Evolutionary conservation across 257 asterid genomes (phyloP).

Genomic region (Cruciata laevipes): DNA sequence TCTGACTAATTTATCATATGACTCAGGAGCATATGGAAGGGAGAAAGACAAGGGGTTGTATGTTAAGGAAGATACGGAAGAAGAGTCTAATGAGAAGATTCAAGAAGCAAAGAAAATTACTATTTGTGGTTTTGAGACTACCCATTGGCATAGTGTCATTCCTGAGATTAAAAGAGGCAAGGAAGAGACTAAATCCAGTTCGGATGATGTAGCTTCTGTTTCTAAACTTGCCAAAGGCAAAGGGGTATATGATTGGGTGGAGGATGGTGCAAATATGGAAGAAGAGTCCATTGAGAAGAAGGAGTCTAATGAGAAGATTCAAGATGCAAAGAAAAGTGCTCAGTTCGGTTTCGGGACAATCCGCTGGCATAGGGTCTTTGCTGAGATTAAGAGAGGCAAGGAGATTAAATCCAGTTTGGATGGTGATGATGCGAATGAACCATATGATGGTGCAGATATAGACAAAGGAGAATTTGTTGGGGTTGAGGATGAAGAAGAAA

Average conservation of each 20-base stretch:
- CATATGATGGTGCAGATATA: constrained; percentile 38
- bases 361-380: not conserved
- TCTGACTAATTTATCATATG: not conserved
- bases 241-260: constrained; percentile 2
- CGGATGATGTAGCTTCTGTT: constrained; percentile 37
- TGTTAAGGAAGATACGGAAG: constrained; percentile 26
- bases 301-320: constrained; percentile 25
- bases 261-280: constrained; percentile 31
- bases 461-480: constrained; percentile 6
- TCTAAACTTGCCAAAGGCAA: not conserved
- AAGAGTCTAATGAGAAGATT: constrained; percentile 32
- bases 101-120: constrained; percentile 38
- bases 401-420: constrained; percentile 36
- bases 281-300: constrained; percentile 39
- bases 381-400: constrained; percentile 10
- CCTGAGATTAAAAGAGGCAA: constrained; percentile 8
- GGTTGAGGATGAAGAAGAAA: constrained; percentile 7
- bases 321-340: constrained; percentile 34
- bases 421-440: constrained; percentile 45
- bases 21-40: not conserved
- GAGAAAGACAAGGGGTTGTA: constrained; percentile 30
- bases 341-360: constrained; percentile 23
- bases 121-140: constrained; percentile 23
- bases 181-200: constrained; percentile 30
- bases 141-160: not conserved